Conservation (phyloP, 2,329 filamentous ascomycete species). For the Tolypocladium pustulatum region DNA sequence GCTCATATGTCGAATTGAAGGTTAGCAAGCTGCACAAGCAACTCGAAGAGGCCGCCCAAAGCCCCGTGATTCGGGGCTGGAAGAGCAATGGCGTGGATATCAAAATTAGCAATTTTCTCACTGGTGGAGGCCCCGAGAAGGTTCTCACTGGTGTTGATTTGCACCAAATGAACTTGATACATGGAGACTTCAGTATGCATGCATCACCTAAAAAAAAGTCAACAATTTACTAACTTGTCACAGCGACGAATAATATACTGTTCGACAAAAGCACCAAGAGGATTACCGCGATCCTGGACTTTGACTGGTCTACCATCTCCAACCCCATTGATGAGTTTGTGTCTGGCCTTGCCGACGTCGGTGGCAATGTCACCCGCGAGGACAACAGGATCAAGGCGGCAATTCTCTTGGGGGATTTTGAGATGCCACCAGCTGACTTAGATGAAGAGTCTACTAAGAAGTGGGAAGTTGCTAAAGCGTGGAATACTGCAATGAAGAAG, state of each 20-base stretch:
- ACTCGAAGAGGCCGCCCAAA: conserved; percentile 5
- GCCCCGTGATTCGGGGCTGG: conserved; percentile 11
- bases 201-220: background rate
- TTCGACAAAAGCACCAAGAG: conserved; percentile 9
- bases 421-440: background rate
- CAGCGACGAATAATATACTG: conserved; percentile 17
- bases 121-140: background rate
- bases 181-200: conserved; percentile 16
- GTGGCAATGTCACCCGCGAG: background rate
- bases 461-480: background rate
- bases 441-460: background rate
- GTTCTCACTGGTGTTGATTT: conserved; percentile 8
- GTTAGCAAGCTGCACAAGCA: conserved; percentile 1
- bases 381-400: background rate
- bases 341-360: conserved; percentile 5
- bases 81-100: conserved; percentile 3
- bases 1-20: conserved; percentile 8
- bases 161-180: conserved; percentile 7
- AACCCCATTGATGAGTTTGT: conserved; percentile 16
- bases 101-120: conserved; percentile 9
- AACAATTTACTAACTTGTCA: background rate
- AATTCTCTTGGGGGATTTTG: background rate
- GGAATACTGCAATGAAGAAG: background rate
- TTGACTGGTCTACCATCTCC: conserved; percentile 13
- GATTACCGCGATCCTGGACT: conserved; percentile 16